Evolutionary conservation across 768 basidiomycete genomes (phyloP).

Genomic region (Ramaria sp.): DNA sequence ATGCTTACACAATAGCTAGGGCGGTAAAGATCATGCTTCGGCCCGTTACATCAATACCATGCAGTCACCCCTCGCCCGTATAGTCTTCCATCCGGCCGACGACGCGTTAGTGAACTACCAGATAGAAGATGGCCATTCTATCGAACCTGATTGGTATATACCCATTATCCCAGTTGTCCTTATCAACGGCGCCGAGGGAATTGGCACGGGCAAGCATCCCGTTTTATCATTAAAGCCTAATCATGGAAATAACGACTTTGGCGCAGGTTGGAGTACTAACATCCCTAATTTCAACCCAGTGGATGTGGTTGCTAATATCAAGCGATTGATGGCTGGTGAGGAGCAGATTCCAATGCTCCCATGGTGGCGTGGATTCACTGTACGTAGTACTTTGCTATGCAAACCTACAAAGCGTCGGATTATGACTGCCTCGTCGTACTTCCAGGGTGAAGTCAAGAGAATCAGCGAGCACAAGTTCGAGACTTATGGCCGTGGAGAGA

Average conservation of each 20-base stretch:
- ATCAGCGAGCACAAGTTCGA: conserved; percentile 80
- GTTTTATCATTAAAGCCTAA: neutral
- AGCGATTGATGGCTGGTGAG: conserved; percentile 77
- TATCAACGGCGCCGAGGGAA: conserved; percentile 93
- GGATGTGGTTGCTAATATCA: conserved; percentile 83
- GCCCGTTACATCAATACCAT: conserved; percentile 94
- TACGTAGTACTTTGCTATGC: conserved; percentile 9
- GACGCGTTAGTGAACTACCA: conserved; percentile 77
- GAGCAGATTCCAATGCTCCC: conserved; percentile 80
- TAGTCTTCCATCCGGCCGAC: conserved; percentile 73
- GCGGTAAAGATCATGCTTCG: conserved; percentile 94
- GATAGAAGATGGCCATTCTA: conserved; percentile 72
- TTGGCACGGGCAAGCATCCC: conserved; percentile 70
- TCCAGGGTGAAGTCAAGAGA: conserved; percentile 72
- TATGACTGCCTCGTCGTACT: neutral
- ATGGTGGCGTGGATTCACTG: conserved; percentile 91
- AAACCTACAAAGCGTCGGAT: too few species aligned
- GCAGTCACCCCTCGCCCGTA: conserved; percentile 60
- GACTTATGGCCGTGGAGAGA: conserved; percentile 59
- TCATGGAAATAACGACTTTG: neutral
- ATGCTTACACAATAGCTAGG: conserved; percentile 34
- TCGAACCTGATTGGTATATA: conserved; percentile 94
- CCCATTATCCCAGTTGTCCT: conserved; percentile 83
- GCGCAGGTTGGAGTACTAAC: conserved; percentile 84
- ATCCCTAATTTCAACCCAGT: conserved; percentile 88